Conservation (phyloP, 139 green algal species). For the Chlorella vulgaris region DNA sequence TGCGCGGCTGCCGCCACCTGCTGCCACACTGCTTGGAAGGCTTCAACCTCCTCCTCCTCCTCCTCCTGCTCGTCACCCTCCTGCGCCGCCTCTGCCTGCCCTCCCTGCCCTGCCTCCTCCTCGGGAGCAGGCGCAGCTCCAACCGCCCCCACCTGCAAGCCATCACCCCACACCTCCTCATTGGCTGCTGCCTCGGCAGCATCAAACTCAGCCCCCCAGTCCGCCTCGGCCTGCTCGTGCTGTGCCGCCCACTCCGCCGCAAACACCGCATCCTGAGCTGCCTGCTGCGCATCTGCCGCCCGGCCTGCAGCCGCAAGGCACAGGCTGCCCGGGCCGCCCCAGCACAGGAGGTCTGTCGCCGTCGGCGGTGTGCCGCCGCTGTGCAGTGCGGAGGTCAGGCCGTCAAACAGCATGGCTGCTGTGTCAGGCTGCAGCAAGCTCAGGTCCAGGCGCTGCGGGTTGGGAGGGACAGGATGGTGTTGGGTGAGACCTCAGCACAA, state of each 20-base stretch:
- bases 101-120: background rate
- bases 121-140: too few relatives aligned
- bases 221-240: slow-evolving; percentile 6
- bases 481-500: background rate
- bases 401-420: slow-evolving; percentile 6
- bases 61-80: too few relatives aligned
- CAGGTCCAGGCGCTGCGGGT: slow-evolving; percentile 1
- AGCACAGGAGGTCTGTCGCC: background rate
- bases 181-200: background rate
- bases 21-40: too few relatives aligned
- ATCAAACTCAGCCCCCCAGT: background rate
- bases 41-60: too few relatives aligned
- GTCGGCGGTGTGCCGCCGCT: background rate
- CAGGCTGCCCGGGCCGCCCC: slow-evolving; percentile 2
- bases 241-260: background rate
- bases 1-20: too few relatives aligned
- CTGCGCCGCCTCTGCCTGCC: background rate
- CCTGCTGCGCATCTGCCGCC: background rate
- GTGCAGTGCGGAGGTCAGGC: background rate
- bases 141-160: too few relatives aligned
- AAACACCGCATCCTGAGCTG: background rate
- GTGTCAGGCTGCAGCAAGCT: background rate
- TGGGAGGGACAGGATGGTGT: background rate
- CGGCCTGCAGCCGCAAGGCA: background rate
- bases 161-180: background rate